Percentiles rank a stretch among this genome's conserved stretches.
Evolutionary conservation across 2,329 filamentous ascomycete species (phyloP).

Genomic region (Colletotrichum paranaense): DNA sequence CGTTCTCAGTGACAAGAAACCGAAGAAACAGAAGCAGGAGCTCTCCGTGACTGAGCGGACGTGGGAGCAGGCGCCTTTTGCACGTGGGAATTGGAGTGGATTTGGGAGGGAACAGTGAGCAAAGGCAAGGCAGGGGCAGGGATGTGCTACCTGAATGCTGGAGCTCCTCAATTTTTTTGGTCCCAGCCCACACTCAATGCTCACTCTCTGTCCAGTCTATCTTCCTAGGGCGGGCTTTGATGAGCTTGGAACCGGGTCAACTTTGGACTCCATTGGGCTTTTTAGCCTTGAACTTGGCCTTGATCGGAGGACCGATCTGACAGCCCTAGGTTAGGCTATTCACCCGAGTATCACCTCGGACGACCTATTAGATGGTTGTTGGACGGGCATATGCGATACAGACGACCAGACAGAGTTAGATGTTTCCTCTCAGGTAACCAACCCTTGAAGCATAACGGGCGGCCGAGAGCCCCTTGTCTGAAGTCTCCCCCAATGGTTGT

Average conservation of each 20-base stretch:
- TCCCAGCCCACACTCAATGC: background rate
- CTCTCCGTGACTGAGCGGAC: conserved; percentile 3
- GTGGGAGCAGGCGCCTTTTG: conserved; percentile 35
- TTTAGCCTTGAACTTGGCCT: background rate
- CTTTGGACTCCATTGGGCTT: background rate
- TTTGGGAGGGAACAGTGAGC: conserved; percentile 28
- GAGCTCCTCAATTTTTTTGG: conserved; percentile 30
- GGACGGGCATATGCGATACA: background rate
- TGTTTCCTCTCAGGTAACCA: background rate
- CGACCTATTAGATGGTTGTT: background rate
- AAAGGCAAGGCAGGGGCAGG: background rate
- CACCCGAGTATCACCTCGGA: background rate
- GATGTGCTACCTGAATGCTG: background rate
- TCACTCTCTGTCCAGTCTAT: background rate
- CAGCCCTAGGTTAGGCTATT: background rate
- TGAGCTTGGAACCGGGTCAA: conserved; percentile 9
- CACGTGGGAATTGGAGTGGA: conserved; percentile 34
- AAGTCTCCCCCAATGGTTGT: conserved; percentile 16
- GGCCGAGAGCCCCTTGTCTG: conserved; percentile 5
- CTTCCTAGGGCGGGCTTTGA: conserved; percentile 13
- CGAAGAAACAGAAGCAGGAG: conserved; percentile 3
- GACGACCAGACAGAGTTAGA: background rate
- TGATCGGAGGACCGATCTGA: background rate
- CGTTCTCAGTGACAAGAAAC: background rate
- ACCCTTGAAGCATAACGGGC: background rate